phyloP scores from a whole-genome alignment of 371 early-diverging fungal genomes.

The Mucor racemosus region DNA sequence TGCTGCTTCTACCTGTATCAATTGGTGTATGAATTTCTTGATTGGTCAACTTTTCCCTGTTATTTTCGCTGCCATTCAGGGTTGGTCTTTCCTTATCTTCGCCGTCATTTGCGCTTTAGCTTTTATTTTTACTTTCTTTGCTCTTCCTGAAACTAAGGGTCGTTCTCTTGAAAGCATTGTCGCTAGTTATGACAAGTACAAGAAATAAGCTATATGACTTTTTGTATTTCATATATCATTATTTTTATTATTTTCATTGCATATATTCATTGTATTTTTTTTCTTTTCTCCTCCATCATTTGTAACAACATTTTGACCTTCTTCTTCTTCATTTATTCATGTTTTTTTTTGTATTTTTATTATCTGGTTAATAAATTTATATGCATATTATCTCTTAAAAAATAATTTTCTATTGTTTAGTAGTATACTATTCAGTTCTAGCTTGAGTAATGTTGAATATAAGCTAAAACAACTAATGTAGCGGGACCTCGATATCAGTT shows the following conservation, averaged over 20 bases:
- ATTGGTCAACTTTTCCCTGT: conserved; percentile 65
- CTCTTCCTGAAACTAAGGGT: conserved; percentile 82
- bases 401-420: no score
- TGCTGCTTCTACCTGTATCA: conserved; percentile 58
- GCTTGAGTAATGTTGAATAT: no score
- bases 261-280: neutral
- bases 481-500: no score
- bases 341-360: neutral
- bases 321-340: neutral
- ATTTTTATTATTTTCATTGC: neutral
- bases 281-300: neutral
- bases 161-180: conserved; percentile 64
- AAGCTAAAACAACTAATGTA: no score
- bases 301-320: neutral
- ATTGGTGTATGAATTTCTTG: conserved; percentile 60
- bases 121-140: conserved; percentile 36
- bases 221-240: neutral
- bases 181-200: conserved; percentile 9
- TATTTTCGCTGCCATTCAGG: conserved; percentile 59
- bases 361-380: neutral
- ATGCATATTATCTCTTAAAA: neutral
- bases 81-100: conserved; percentile 72
- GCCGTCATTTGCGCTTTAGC: conserved; percentile 27
- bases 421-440: no score
- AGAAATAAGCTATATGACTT: neutral